Conservation (phyloP, 2,329 filamentous ascomycete genomes). For the Aureobasidium sp. region DNA sequence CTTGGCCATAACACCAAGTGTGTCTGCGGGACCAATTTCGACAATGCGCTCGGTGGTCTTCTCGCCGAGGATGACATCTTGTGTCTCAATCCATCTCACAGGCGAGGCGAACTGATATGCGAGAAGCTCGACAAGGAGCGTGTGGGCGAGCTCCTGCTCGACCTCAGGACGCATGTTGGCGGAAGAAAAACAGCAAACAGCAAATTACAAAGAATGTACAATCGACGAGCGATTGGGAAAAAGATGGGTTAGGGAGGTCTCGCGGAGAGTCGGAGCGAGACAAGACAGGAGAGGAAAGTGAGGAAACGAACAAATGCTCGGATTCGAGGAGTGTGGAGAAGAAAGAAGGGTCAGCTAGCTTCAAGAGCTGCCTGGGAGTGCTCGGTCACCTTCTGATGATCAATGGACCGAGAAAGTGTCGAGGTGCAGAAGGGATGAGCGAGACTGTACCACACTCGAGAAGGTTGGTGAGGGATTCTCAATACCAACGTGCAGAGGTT, state of each 20-base stretch:
- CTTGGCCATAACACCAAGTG: slow-evolving; percentile 94
- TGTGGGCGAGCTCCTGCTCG: slow-evolving; percentile 98
- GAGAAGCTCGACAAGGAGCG: slow-evolving; percentile 93
- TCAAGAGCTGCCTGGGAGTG: slow-evolving; percentile 10
- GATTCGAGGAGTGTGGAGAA: slow-evolving; percentile 9
- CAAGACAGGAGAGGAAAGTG: slow-evolving; percentile 10
- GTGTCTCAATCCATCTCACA: slow-evolving; percentile 99
- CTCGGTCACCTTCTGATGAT: slow-evolving; percentile 10
- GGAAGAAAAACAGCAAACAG: slow-evolving; percentile 9
- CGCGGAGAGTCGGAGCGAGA: slow-evolving; percentile 7
- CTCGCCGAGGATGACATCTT: slow-evolving; percentile 97
- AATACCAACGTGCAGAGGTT: slow-evolving; percentile 14
- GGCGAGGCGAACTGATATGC: slow-evolving; percentile 99
- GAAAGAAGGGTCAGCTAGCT: slow-evolving; percentile 16
- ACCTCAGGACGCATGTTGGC: slow-evolving; percentile 89
- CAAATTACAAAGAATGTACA: slow-evolving; percentile 13
- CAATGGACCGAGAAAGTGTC: slow-evolving; percentile 9
- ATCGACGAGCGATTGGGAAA: slow-evolving; percentile 2
- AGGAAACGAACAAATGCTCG: slow-evolving; percentile 6
- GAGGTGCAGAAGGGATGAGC: not conserved
- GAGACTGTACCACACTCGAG: slow-evolving; percentile 9
- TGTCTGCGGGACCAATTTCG: slow-evolving; percentile 94
- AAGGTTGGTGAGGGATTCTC: slow-evolving; percentile 3
- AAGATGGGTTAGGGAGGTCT: slow-evolving; percentile 1
- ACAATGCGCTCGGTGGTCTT: slow-evolving; percentile 95